Conservation (phyloP, 805 yeast species). For the Zygoascus ofunaensis region DNA sequence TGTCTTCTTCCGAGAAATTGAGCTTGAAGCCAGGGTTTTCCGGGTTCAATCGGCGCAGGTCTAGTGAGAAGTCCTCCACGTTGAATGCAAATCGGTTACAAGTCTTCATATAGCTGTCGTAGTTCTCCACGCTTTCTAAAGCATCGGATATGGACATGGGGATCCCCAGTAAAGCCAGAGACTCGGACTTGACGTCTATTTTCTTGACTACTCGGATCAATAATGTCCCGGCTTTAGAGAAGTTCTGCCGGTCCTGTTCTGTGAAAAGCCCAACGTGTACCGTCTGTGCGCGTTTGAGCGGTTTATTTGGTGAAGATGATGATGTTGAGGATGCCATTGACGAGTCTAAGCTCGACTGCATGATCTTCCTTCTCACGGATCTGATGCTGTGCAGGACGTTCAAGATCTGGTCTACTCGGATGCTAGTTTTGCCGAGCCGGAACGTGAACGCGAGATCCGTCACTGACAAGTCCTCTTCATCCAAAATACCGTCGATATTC, state of each 20-base stretch:
- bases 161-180: constrained; percentile 25
- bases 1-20: constrained; percentile 25
- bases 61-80: constrained; percentile 29
- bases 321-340: too few species aligned
- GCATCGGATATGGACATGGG: constrained; percentile 12
- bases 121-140: constrained; percentile 4
- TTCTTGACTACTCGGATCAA: constrained; percentile 29
- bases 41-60: constrained; percentile 32
- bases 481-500: constrained; percentile 27
- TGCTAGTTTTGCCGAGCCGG: constrained; percentile 22
- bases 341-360: not conserved
- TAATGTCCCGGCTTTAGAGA: constrained; percentile 21
- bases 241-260: constrained; percentile 14
- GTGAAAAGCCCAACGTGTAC: constrained; percentile 12
- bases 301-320: too few species aligned
- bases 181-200: constrained; percentile 28
- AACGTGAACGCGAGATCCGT: constrained; percentile 26
- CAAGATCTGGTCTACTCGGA: constrained; percentile 18
- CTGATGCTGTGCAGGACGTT: constrained; percentile 13
- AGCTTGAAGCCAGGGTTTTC: constrained; percentile 33
- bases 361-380: not conserved
- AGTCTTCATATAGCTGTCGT: constrained; percentile 1
- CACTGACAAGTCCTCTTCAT: constrained; percentile 21
- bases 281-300: not conserved
- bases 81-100: constrained; percentile 18